These are phyloP conservation scores for Obba rivulosa DNA, from an alignment of 768 basidiomycete species.

Conservation along the genomic window DNA sequence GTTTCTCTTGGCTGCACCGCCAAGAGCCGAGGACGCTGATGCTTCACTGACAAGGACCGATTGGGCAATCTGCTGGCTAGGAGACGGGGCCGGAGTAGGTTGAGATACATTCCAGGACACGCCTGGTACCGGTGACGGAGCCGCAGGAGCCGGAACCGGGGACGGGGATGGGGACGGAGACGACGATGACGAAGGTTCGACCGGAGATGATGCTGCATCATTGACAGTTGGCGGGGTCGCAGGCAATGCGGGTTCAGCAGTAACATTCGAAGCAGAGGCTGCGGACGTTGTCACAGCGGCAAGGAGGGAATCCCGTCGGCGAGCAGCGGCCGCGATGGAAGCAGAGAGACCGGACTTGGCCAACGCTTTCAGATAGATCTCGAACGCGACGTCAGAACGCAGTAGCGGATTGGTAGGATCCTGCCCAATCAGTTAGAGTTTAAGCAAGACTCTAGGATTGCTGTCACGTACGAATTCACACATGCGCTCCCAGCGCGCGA, in stretches of 20 bases:
- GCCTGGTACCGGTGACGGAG: slow-evolving; percentile 5
- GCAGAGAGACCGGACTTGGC: slow-evolving; percentile 50
- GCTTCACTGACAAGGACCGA: slow-evolving; percentile 26
- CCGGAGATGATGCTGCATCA: slow-evolving; percentile 1
- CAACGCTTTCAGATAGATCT: slow-evolving; percentile 68
- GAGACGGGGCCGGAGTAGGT: slow-evolving; percentile 12
- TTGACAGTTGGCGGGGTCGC: neutral
- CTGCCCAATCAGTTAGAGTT: slow-evolving; percentile 30
- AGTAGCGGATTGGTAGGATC: slow-evolving; percentile 66
- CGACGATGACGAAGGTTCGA: neutral
- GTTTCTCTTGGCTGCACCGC: no score
- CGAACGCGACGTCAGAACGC: slow-evolving; percentile 66
- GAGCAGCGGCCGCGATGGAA: slow-evolving; percentile 61
- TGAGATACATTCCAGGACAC: neutral
- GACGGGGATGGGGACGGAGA: slow-evolving; percentile 4
- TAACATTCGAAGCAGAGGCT: slow-evolving; percentile 12
- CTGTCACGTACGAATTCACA: slow-evolving; percentile 67
- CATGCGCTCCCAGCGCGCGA: slow-evolving; percentile 79
- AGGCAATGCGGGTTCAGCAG: slow-evolving; percentile 10
- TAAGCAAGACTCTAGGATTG: neutral
- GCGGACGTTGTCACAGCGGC: slow-evolving; percentile 15
- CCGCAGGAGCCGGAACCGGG: slow-evolving; percentile 8
- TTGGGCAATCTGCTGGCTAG: slow-evolving; percentile 39
- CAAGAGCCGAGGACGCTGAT: slow-evolving; percentile 1
- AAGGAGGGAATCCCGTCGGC: slow-evolving; percentile 61